Evolutionary conservation across 2,329 filamentous ascomycete genomes (phyloP).

Genomic region (Sporothrix brasiliensis): DNA sequence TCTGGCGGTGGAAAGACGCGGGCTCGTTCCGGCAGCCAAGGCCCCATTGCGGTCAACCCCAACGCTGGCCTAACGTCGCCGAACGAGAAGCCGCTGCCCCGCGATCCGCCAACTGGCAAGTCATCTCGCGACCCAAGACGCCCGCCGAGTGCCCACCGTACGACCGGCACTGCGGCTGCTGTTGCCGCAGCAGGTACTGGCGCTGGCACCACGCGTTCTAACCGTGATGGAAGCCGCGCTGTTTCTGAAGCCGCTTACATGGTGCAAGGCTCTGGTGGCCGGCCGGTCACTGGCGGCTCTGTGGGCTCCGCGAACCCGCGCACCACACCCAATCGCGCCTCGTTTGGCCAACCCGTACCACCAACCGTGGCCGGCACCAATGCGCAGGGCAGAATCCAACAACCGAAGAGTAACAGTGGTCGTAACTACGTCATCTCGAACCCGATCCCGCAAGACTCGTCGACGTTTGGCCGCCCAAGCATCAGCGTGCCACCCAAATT

Average conservation of each 20-base stretch:
- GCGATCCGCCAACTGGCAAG: constrained; percentile 56
- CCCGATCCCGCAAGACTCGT: constrained; percentile 60
- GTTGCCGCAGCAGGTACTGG: constrained; percentile 51
- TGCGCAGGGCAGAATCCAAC: constrained; percentile 85
- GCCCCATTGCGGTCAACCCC: constrained; percentile 50
- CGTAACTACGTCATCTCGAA: constrained; percentile 72
- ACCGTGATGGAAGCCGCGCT: constrained; percentile 55
- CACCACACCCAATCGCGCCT: constrained; percentile 63
- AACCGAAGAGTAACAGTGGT: constrained; percentile 62
- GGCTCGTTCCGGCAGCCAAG: constrained; percentile 58
- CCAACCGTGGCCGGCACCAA: constrained; percentile 87
- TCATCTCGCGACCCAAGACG: constrained; percentile 46
- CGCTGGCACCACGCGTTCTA: constrained; percentile 34
- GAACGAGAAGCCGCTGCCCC: constrained; percentile 62
- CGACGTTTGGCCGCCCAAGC: constrained; percentile 62
- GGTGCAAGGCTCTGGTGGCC: constrained; percentile 52
- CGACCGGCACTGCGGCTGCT: constrained; percentile 43
- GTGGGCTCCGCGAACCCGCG: constrained; percentile 71
- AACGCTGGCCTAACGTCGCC: constrained; percentile 41
- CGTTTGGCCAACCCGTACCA: constrained; percentile 85
- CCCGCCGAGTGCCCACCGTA: constrained; percentile 55
- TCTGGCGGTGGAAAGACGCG: constrained; percentile 51
- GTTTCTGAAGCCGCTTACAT: constrained; percentile 59
- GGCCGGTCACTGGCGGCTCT: constrained; percentile 82
- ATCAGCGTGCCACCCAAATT: constrained; percentile 62